Evolutionary conservation across 164 flowering plant genomes (phyloP).

Genomic region (Amborella trichopoda): DNA sequence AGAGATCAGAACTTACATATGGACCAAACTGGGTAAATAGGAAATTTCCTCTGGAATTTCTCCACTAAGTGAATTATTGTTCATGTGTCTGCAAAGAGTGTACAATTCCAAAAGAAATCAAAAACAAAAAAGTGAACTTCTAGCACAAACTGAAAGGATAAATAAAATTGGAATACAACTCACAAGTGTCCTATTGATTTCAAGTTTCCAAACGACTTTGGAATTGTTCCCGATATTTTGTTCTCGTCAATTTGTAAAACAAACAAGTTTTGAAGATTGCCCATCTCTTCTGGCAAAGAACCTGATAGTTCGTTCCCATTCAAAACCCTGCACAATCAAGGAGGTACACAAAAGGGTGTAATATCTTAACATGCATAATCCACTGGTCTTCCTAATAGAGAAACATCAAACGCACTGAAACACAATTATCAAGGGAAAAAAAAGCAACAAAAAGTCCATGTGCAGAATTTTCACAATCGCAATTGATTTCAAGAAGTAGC

Average conservation of each 20-base stretch:
- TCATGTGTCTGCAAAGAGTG: constrained; percentile 54
- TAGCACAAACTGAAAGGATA: not conserved
- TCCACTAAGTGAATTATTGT: constrained; percentile 79
- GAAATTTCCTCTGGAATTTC: constrained; percentile 62
- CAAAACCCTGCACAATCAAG: constrained; percentile 72
- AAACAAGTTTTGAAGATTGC: constrained; percentile 40
- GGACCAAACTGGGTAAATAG: constrained; percentile 38
- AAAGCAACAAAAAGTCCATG: too few relatives aligned
- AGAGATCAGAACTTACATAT: constrained; percentile 71
- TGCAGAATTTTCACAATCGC: too few relatives aligned
- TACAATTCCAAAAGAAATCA: constrained; percentile 2
- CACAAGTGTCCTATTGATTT: constrained; percentile 48
- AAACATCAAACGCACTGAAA: too few relatives aligned
- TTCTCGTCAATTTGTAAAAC: constrained; percentile 71
- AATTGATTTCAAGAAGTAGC: too few relatives aligned
- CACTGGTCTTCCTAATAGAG: too few relatives aligned
- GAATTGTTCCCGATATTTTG: constrained; percentile 55
- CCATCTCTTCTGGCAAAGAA: constrained; percentile 66
- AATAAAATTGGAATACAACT: constrained; percentile 17
- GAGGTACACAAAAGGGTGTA: too few relatives aligned
- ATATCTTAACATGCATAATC: too few relatives aligned
- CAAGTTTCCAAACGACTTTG: constrained; percentile 67
- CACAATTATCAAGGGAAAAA: too few relatives aligned
- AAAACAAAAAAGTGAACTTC: constrained; percentile 1
- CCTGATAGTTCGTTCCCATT: constrained; percentile 73